These are phyloP conservation scores for Annulohypoxylon bovei DNA, from an alignment of 495 filamentous ascomycete genomes.

Conservation along the genomic window DNA sequence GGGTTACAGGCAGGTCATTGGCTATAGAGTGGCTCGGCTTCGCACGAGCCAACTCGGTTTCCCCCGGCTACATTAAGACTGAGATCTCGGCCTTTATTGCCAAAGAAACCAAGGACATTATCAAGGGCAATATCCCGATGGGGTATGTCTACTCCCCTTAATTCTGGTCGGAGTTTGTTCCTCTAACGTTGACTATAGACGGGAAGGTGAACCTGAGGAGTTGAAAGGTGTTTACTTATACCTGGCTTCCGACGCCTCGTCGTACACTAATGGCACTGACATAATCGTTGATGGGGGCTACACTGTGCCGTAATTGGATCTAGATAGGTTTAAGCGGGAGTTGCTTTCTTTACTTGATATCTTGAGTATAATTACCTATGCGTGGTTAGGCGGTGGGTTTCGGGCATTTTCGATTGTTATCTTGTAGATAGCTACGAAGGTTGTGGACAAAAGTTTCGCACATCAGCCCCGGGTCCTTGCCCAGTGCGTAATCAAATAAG, in stretches of 20 bases:
- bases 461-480: no score
- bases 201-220: conserved; percentile 77
- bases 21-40: conserved; percentile 90
- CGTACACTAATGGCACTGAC: conserved; percentile 86
- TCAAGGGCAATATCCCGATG: conserved; percentile 86
- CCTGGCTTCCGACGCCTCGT: conserved; percentile 81
- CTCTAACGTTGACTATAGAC: conserved; percentile 48
- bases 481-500: no score
- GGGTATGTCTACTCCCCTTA: conserved; percentile 57
- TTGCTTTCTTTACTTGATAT: neutral
- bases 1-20: conserved; percentile 67
- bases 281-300: conserved; percentile 78
- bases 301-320: conserved; percentile 49
- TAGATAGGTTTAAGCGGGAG: neutral
- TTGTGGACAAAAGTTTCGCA: no score
- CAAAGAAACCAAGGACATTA: conserved; percentile 74
- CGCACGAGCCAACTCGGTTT: conserved; percentile 83
- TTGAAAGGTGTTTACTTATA: conserved; percentile 92
- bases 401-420: conserved; percentile 17
- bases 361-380: conserved; percentile 13
- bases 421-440: conserved; percentile 17
- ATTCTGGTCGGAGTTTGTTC: neutral
- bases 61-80: conserved; percentile 87
- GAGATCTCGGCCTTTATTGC: conserved; percentile 81
- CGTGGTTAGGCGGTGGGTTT: no score